Percentiles rank a stretch among this genome's conserved stretches.
Conservation (phyloP, 139 green algal genomes). For the Volvox reticuliferus region DNA sequence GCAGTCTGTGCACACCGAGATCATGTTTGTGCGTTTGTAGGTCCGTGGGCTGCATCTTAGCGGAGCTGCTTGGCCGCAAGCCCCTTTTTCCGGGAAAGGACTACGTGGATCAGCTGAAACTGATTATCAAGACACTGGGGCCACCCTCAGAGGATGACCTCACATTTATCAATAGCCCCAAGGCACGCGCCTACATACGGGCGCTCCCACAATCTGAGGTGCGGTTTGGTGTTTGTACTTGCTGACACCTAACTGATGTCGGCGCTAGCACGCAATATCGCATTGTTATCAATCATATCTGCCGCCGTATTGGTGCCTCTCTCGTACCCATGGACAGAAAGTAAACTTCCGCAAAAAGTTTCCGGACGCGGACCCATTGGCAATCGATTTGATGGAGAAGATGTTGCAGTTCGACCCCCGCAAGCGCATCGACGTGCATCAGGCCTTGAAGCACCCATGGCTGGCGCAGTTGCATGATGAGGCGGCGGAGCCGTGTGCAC, state of each 20-base stretch:
- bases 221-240: background rate
- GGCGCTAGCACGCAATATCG: no score
- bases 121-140: slow-evolving; percentile 93
- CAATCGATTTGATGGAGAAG: slow-evolving; percentile 88
- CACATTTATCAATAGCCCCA: slow-evolving; percentile 87
- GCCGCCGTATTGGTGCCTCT: no score
- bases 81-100: slow-evolving; percentile 92
- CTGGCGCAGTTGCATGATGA: slow-evolving; percentile 89
- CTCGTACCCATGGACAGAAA: slow-evolving; percentile 31
- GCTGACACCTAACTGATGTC: no score
- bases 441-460: slow-evolving; percentile 93
- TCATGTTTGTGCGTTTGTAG: background rate
- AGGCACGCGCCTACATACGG: slow-evolving; percentile 88
- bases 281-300: no score
- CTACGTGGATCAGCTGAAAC: slow-evolving; percentile 95
- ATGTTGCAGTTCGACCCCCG: slow-evolving; percentile 96
- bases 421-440: slow-evolving; percentile 86
- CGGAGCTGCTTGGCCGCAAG: slow-evolving; percentile 90
- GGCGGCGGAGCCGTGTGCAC: slow-evolving; percentile 76
- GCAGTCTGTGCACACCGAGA: no score
- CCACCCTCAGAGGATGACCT: slow-evolving; percentile 92
- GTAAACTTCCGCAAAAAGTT: slow-evolving; percentile 75
- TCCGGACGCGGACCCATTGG: slow-evolving; percentile 77
- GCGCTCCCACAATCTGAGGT: slow-evolving; percentile 74
- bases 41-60: slow-evolving; percentile 93